phyloP scores from a whole-genome alignment of 495 filamentous ascomycete species.

The Neurospora tetrasperma region DNA sequence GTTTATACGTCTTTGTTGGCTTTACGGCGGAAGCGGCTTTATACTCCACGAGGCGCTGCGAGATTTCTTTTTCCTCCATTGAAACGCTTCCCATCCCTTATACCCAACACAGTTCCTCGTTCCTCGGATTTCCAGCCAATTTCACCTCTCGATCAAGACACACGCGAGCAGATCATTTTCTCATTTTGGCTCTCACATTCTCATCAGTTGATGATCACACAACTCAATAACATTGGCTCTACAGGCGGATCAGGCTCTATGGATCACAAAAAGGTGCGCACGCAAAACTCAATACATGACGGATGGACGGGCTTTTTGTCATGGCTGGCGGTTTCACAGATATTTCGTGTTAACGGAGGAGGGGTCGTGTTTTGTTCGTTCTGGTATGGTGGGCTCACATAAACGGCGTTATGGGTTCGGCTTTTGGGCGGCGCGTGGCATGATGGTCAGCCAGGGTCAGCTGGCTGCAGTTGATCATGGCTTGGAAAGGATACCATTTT shows the following conservation, averaged over 20 bases:
- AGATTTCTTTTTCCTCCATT: not conserved
- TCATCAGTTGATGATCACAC: not conserved
- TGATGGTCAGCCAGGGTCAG: not conserved
- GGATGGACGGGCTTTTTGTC: not conserved
- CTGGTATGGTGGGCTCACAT: not conserved
- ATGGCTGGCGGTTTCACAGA: not conserved
- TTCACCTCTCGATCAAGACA: not conserved
- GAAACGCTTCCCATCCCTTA: not conserved
- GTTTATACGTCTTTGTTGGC: not conserved
- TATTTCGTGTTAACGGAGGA: not conserved
- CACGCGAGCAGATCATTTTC: not conserved
- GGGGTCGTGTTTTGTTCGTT: not conserved
- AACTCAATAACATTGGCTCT: not conserved
- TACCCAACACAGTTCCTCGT: not conserved
- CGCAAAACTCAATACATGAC: not conserved
- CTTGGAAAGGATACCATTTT: not conserved
- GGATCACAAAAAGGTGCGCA: not conserved
- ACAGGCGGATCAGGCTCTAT: not conserved
- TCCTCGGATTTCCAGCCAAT: not conserved
- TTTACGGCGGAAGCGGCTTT: not conserved
- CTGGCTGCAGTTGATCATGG: not conserved
- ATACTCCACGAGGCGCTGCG: not conserved
- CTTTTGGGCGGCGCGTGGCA: not conserved
- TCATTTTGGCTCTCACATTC: not conserved
- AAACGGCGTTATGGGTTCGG: not conserved